Evolutionary conservation across 257 asterid species (phyloP).

Genomic region (Przewalskia tangutica): DNA sequence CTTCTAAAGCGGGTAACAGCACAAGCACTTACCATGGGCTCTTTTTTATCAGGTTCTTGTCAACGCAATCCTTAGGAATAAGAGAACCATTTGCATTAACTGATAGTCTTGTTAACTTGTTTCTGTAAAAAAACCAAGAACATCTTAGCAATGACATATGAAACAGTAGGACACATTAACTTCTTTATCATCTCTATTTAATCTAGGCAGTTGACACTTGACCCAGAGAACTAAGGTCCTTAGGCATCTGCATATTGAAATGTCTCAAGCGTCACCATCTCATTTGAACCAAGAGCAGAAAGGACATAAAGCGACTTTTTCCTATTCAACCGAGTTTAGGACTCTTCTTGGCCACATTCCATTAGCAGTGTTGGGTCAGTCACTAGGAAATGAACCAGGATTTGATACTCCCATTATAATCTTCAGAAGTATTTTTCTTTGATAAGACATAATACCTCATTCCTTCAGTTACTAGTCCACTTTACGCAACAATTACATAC

Average conservation of each 20-base stretch:
- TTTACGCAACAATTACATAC: neutral
- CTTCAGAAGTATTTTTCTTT: neutral
- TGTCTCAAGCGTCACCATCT: neutral
- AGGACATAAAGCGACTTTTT: neutral
- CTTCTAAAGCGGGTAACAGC: neutral
- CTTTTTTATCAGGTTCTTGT: constrained; percentile 68
- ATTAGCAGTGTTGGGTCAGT: neutral
- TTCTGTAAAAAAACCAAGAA: constrained; percentile 34
- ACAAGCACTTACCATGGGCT: constrained; percentile 51
- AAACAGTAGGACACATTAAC: neutral
- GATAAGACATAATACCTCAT: neutral
- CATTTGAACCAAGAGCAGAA: neutral
- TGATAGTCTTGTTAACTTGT: constrained; percentile 67
- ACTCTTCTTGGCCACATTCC: neutral
- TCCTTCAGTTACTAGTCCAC: neutral
- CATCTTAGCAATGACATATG: neutral
- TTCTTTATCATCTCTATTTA: neutral
- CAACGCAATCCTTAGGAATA: constrained; percentile 62
- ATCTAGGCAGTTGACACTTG: neutral
- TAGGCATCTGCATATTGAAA: neutral
- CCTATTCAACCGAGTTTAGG: neutral
- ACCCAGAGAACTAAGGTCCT: neutral
- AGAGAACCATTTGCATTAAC: constrained; percentile 83
- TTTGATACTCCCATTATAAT: neutral
- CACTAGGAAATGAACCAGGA: neutral